These are phyloP conservation scores for Nicotiana obtusifolia DNA, from an alignment of 257 asterid genomes.

Conservation along the genomic window DNA sequence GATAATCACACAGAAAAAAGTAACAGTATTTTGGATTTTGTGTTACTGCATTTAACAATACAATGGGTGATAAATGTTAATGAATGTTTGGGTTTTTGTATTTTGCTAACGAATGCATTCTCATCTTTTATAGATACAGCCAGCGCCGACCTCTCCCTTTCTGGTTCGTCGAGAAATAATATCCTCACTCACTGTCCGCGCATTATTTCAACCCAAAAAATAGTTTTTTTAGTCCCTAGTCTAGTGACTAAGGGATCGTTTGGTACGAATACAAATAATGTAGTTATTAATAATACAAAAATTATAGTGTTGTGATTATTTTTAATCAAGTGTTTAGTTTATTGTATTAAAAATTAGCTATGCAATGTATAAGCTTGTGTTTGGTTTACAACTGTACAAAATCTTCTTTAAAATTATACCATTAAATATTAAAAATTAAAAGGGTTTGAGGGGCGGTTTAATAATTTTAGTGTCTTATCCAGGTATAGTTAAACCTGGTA, in stretches of 20 bases:
- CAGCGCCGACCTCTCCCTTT: conserved; percentile 2
- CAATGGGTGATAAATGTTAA: background rate
- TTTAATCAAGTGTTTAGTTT: too few species aligned
- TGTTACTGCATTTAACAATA: background rate
- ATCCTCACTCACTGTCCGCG: background rate
- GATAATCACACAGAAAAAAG: background rate
- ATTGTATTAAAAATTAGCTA: too few species aligned
- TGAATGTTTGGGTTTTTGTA: background rate
- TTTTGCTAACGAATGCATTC: background rate
- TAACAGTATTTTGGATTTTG: conserved; percentile 9
- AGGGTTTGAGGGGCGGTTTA: too few species aligned
- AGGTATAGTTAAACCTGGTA: too few species aligned
- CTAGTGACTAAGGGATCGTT: background rate
- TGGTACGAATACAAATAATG: too few species aligned
- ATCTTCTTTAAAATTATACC: too few species aligned
- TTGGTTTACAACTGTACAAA: too few species aligned
- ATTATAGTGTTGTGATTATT: too few species aligned
- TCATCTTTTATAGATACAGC: background rate
- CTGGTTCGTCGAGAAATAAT: background rate
- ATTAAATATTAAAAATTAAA: too few species aligned
- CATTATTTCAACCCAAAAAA: background rate
- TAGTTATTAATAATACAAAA: too few species aligned
- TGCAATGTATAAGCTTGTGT: too few species aligned
- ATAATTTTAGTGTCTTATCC: too few species aligned
- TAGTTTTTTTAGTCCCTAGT: background rate